These are phyloP conservation scores for Fusarium anthophilum DNA, from an alignment of 2,329 filamentous ascomycete genomes.

Conservation along the genomic window DNA sequence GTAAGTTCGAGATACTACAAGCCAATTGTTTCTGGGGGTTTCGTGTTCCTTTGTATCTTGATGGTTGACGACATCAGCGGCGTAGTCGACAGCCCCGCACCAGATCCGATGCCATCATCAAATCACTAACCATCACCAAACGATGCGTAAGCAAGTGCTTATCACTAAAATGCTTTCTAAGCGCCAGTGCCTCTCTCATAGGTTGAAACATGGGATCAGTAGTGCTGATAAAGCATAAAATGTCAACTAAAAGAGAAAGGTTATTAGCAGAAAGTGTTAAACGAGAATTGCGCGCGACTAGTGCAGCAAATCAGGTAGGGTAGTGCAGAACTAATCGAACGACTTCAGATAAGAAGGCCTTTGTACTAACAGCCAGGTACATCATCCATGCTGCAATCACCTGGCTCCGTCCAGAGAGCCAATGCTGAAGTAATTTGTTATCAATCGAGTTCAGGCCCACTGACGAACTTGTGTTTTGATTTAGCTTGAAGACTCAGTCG, in stretches of 20 bases:
- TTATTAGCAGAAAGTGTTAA: background rate
- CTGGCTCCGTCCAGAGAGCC: background rate
- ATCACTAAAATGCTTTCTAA: background rate
- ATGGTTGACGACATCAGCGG: background rate
- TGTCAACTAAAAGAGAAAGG: background rate
- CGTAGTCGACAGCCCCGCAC: background rate
- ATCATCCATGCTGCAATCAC: background rate
- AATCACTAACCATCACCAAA: background rate
- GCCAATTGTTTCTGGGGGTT: rapidly evolving
- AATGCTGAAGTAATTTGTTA: background rate
- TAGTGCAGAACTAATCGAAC: no score
- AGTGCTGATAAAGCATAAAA: background rate
- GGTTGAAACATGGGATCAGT: rapidly evolving
- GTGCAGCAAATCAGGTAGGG: no score
- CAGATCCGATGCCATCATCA: background rate
- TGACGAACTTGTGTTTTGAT: background rate
- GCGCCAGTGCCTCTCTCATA: background rate
- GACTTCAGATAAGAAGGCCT: background rate
- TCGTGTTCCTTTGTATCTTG: background rate
- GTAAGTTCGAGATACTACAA: rapidly evolving
- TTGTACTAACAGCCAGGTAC: background rate
- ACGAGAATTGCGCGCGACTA: background rate
- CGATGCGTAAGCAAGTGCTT: constrained; percentile 16
- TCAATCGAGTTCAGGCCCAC: background rate
- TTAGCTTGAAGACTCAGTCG: background rate